Evolutionary conservation across 108 stramenopile species (phyloP), one percentile per base, ranked within the genome.

Genomic region (Thalassiosira profunda): DNA sequence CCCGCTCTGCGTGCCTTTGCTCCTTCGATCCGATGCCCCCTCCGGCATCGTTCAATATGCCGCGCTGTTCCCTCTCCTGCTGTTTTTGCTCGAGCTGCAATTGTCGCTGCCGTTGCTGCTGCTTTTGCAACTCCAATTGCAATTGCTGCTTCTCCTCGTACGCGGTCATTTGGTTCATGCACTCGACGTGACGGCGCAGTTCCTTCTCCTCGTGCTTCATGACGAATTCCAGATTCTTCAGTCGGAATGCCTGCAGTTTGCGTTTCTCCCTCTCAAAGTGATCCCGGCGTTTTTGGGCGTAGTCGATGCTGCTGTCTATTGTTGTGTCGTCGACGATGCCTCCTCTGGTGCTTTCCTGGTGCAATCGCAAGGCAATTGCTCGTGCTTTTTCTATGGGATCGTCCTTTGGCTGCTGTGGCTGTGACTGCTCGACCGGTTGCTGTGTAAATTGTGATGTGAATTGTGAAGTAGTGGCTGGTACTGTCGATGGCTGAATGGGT

Each of bases 201-300:
- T 86, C 70, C 29, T 56, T 52, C 47, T 86, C 83, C 45, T 86
- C 84, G 23, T 76, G 64, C 14, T 70, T 62, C 40, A 84, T 79
- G 0, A 93, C 64, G 42, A 88, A 90, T 56, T 90, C 85, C 1
- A 93, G 75, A 63, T 93, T 93, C 49, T 88, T 86, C 35, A 86
- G 53, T 45, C 76, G 34, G 33, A 68, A 80, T 11, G 45, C 43
- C 31, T 76, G 46, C 8, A 85, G 67, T 57, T 80, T 82, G 56
- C 37, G 18, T 46, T 74, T 41, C 66, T 84, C 71, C 9, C 60
- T 59, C 53, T 81, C 74, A 20, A 86, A 65, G 58, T 75, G 41
- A 9, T 30, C 23, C 38, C 48, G 58, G 14, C 84, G 81, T 46
- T 75, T 52, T 63, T 67, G 23, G 30, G 49, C 48, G 25, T 80